phyloP scores from a whole-genome alignment of 208 protist species.

The Leishmania gerbilli region DNA sequence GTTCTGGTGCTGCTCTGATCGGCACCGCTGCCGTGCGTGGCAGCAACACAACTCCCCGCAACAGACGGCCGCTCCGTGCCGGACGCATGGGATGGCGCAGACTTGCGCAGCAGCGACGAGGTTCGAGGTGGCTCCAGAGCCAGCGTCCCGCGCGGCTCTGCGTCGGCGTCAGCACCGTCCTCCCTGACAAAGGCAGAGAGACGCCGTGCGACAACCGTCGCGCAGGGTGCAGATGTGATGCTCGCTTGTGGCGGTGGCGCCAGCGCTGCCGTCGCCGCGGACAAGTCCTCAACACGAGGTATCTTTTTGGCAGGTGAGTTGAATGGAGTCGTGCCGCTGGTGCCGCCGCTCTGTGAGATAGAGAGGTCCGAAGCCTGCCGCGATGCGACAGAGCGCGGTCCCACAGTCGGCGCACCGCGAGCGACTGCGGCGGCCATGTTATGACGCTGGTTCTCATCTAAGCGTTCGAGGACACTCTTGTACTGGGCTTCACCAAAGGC shows the following conservation, averaged over 20 bases:
- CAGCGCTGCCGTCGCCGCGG: neutral
- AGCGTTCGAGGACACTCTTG: slow-evolving; percentile 40
- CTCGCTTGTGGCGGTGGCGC: neutral
- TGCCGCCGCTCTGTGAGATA: slow-evolving; percentile 14
- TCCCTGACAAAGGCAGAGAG: neutral
- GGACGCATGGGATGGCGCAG: neutral
- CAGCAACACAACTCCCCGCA: neutral
- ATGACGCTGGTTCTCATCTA: slow-evolving; percentile 81
- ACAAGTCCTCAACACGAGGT: slow-evolving; percentile 38
- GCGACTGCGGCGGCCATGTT: slow-evolving; percentile 42
- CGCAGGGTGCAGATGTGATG: slow-evolving; percentile 3
- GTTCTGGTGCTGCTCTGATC: slow-evolving; percentile 1
- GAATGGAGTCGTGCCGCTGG: slow-evolving; percentile 35
- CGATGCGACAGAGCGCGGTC: slow-evolving; percentile 5
- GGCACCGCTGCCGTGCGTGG: neutral
- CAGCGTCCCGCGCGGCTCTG: neutral
- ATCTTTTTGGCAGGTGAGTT: slow-evolving; percentile 72
- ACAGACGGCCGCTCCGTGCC: neutral
- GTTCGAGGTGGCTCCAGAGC: neutral
- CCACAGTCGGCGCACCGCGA: slow-evolving; percentile 18
- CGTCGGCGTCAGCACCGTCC: neutral
- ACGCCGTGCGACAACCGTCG: slow-evolving; percentile 15
- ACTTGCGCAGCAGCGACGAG: slow-evolving; percentile 5
- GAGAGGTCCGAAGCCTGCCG: slow-evolving; percentile 1
- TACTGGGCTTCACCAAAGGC: slow-evolving; percentile 62